Conservation (phyloP, 129 eudicot genomes). For the Artemisia tridentata region DNA sequence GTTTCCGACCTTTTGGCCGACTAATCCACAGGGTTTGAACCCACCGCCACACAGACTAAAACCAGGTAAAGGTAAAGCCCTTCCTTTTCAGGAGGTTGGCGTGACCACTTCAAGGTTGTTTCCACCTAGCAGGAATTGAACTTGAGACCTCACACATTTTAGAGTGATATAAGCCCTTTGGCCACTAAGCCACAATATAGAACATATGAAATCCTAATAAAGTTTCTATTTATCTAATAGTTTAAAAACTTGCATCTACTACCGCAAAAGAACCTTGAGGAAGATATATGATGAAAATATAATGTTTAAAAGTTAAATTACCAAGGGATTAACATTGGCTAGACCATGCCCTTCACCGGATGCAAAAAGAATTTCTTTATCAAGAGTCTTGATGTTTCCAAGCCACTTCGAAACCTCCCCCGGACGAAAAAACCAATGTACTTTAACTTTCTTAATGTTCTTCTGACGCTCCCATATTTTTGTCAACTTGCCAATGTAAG, state of each 20-base stretch:
- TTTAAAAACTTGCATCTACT: conserved; percentile 7
- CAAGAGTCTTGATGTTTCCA: conserved; percentile 32
- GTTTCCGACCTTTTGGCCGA: too few relatives aligned
- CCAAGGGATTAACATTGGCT: conserved; percentile 68
- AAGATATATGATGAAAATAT: conserved; percentile 17
- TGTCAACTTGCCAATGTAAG: conserved; percentile 64
- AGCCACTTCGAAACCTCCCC: conserved; percentile 55
- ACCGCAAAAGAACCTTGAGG: conserved; percentile 14
- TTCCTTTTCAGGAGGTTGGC: too few relatives aligned
- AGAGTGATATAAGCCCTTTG: too few relatives aligned
- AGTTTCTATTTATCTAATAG: neutral
- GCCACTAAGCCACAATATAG: too few relatives aligned
- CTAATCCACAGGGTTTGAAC: too few relatives aligned
- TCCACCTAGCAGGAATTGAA: too few relatives aligned
- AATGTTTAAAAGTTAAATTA: conserved; percentile 25
- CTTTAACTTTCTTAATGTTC: conserved; percentile 53
- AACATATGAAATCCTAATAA: too few relatives aligned
- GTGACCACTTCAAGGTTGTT: too few relatives aligned
- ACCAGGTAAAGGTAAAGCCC: too few relatives aligned
- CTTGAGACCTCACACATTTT: too few relatives aligned
- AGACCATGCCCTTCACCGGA: conserved; percentile 75
- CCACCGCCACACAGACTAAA: too few relatives aligned
- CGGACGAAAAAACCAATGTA: conserved; percentile 77
- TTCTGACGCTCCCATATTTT: conserved; percentile 63
- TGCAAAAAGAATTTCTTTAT: conserved; percentile 73